Evolutionary conservation across 2,329 filamentous ascomycete species (phyloP).

Genomic region (Nakataea oryzae): DNA sequence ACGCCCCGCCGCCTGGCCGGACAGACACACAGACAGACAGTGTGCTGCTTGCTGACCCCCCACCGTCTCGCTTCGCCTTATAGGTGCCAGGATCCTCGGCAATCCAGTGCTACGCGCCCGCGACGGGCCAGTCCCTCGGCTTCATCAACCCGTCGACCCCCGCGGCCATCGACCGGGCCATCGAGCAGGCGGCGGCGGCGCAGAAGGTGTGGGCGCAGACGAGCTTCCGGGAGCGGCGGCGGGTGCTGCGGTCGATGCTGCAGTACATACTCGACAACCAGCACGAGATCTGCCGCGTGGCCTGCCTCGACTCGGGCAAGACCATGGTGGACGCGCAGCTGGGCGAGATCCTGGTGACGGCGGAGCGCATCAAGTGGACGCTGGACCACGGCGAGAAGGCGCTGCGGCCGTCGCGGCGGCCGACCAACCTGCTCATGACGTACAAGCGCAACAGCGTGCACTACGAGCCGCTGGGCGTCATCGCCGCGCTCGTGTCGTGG

Average conservation of each 20-base stretch:
- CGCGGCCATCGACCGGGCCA: constrained; percentile 67
- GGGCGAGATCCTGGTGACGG: constrained; percentile 88
- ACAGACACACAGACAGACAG: background rate
- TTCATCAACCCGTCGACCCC: constrained; percentile 66
- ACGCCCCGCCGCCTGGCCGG: background rate
- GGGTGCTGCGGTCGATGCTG: constrained; percentile 71
- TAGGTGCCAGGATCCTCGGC: constrained; percentile 51
- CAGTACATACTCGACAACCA: constrained; percentile 82
- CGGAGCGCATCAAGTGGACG: constrained; percentile 91
- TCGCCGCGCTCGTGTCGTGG: constrained; percentile 90
- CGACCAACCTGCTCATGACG: constrained; percentile 86
- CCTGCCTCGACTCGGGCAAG: constrained; percentile 90
- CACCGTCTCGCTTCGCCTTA: constrained; percentile 3
- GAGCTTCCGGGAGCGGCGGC: constrained; percentile 64
- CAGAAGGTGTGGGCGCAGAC: constrained; percentile 72
- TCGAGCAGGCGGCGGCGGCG: constrained; percentile 63
- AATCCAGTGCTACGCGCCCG: constrained; percentile 81
- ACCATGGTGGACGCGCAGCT: constrained; percentile 90
- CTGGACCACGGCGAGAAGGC: constrained; percentile 81
- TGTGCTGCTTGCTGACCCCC: constrained; percentile 2
- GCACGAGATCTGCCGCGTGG: constrained; percentile 72
- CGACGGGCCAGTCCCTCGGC: constrained; percentile 76
- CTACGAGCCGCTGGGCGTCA: constrained; percentile 88
- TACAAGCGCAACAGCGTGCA: constrained; percentile 88
- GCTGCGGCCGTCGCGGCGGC: constrained; percentile 58